These are phyloP conservation scores for Moelleriella libera DNA, from an alignment of 2,329 filamentous ascomycete species.

Conservation along the genomic window DNA sequence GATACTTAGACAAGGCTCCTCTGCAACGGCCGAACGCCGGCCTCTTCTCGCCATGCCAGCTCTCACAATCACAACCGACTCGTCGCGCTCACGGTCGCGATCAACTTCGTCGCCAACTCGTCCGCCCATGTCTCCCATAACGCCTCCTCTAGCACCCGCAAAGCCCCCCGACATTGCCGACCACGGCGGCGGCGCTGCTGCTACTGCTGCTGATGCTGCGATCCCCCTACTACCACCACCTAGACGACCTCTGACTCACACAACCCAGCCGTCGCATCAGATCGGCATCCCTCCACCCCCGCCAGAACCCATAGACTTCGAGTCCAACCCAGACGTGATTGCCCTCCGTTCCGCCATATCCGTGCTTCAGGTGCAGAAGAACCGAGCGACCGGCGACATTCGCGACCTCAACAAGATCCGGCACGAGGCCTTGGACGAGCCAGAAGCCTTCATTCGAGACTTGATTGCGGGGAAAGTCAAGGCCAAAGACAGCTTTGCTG, in stretches of 20 bases:
- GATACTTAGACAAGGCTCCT: no score
- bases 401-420: conserved; percentile 55
- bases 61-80: conserved; percentile 15
- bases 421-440: conserved; percentile 53
- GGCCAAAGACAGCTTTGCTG: conserved; percentile 3
- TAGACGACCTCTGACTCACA: conserved; percentile 29
- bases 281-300: conserved; percentile 29
- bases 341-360: conserved; percentile 76
- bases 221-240: conserved; percentile 6
- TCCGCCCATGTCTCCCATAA: conserved; percentile 41
- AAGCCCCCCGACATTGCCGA: conserved; percentile 11
- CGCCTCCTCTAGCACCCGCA: conserved; percentile 29
- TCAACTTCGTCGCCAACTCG: conserved; percentile 27
- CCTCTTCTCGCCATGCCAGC: conserved; percentile 12
- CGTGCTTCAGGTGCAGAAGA: conserved; percentile 73
- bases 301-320: conserved; percentile 40
- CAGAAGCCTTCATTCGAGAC: conserved; percentile 57
- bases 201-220: not conserved
- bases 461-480: conserved; percentile 48
- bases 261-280: conserved; percentile 21
- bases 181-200: not conserved
- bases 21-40: no score
- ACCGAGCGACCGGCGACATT: conserved; percentile 65
- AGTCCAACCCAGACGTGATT: conserved; percentile 69
- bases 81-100: conserved; percentile 12